Percentiles rank a stretch among this genome's conserved stretches.
Evolutionary conservation across 768 basidiomycete genomes (phyloP).

Genomic region (Lactarius sanguifluus): DNA sequence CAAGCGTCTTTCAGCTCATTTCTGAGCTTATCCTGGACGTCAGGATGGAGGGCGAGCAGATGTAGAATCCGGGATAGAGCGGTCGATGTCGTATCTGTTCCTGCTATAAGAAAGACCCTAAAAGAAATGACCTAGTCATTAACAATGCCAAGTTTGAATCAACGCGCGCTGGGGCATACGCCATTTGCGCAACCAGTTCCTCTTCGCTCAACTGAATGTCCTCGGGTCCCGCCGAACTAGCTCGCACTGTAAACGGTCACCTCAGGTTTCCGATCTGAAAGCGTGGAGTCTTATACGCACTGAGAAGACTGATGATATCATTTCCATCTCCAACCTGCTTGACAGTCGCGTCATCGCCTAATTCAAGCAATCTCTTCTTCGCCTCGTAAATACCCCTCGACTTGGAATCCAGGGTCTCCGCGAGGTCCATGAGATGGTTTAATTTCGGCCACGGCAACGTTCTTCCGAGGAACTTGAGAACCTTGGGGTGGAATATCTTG

Average conservation of each 20-base stretch:
- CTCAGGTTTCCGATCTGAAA: not conserved
- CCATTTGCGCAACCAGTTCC: constrained; percentile 40
- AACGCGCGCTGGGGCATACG: constrained; percentile 23
- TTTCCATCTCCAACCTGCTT: constrained; percentile 41
- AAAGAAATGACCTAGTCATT: too few relatives aligned
- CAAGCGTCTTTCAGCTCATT: constrained; percentile 9
- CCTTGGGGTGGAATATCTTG: constrained; percentile 20
- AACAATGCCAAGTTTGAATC: not conserved
- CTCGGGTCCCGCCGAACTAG: constrained; percentile 38
- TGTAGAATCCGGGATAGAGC: constrained; percentile 30
- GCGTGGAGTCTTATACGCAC: constrained; percentile 35
- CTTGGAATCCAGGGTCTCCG: constrained; percentile 39
- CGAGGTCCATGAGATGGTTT: constrained; percentile 38
- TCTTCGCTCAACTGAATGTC: constrained; percentile 38
- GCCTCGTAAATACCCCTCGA: constrained; percentile 30
- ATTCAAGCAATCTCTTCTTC: constrained; percentile 40
- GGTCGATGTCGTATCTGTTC: constrained; percentile 35
- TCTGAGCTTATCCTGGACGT: not conserved
- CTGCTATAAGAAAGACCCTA: constrained; percentile 33
- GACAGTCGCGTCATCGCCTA: constrained; percentile 38
- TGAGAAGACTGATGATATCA: constrained; percentile 48
- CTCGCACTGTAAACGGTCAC: constrained; percentile 37
- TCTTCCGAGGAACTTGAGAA: constrained; percentile 38
- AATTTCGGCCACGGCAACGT: constrained; percentile 37
- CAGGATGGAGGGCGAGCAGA: constrained; percentile 32